Percentiles rank a stretch among this genome's conserved stretches.
These are phyloP conservation scores for Metschnikowia noctiluminum DNA, from an alignment of 805 yeast species.

Conservation along the genomic window DNA sequence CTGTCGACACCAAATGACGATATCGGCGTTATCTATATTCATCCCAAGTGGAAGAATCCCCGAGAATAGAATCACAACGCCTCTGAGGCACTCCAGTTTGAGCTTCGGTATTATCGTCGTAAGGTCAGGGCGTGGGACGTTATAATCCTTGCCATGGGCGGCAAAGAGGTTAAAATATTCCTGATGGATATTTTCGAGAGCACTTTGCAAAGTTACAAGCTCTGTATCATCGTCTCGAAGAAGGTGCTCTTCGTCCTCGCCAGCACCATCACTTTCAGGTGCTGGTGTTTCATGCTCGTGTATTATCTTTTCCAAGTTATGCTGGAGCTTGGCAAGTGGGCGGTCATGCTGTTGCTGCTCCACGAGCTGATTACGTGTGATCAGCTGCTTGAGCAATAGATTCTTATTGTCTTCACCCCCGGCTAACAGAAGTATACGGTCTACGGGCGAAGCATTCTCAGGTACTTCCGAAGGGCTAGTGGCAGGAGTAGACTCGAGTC, in stretches of 20 bases:
- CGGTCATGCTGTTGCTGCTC: conserved; percentile 80
- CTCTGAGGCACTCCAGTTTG: conserved; percentile 65
- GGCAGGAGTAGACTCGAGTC: background rate
- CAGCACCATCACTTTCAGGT: conserved; percentile 23
- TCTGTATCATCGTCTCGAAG: conserved; percentile 81
- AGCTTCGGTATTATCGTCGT: conserved; percentile 69
- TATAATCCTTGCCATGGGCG: conserved; percentile 5
- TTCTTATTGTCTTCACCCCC: conserved; percentile 50
- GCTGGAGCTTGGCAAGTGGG: conserved; percentile 80
- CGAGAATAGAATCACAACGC: conserved; percentile 70
- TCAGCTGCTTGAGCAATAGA: conserved; percentile 53
- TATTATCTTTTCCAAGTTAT: conserved; percentile 56
- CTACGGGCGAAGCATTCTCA: conserved; percentile 39
- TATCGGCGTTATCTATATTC: conserved; percentile 69
- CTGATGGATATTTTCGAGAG: conserved; percentile 60
- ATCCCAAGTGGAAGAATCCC: conserved; percentile 89
- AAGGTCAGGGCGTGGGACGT: conserved; percentile 51
- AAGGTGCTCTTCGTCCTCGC: conserved; percentile 46
- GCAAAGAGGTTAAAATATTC: conserved; percentile 48
- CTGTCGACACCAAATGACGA: conserved; percentile 86
- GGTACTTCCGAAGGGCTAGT: background rate
- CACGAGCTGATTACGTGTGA: conserved; percentile 63
- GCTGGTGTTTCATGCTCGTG: conserved; percentile 28
- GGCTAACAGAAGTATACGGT: conserved; percentile 44
- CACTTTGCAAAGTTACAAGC: conserved; percentile 56